Base-by-base conservation (phyloP, 345 rosid species). In the Eucalyptus albens region DNA sequence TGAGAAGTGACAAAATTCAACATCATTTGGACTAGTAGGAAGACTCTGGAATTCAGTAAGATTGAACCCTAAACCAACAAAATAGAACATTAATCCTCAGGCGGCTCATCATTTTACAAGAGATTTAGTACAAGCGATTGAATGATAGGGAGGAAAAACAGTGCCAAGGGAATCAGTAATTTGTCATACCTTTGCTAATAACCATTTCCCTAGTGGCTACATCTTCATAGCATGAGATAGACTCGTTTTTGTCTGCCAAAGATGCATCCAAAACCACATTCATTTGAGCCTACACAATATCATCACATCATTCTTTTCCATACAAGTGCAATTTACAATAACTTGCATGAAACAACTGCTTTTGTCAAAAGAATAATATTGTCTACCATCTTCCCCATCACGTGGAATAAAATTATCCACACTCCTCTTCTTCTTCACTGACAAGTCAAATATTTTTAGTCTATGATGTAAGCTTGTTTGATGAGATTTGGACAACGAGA, bases 1-100 rank as follows among this genome's bases (percentile, higher is more conserved):
- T 42, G 98, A 96, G 94, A 95, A 96, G 91, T 96, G 94, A 86
- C 97, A 96, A 88, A 94, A 93, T 89, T 95, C 96, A 89, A 94
- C 86, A 90, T 94, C 90, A 88, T 88, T 90, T 80, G 89, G 90
- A 88, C 95, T 93, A 59, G 94, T 91, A 26, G 90, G 50, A 90
- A 96, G 90, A 91, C 12, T 87, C 50, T 69, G 93, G 83, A 95
- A 86, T 90, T 94, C 97, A 86, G 93, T 88, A 88, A 95, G 90
- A 88, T 94, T 59, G 85, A 92, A 87, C 67, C 96, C 98, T 96
- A 65, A 44, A 55, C 59, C 47, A 56, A 87, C 86, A 82, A 37
- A 90, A 85, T 45, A 67, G 40, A 50, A 50, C 26, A 4, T 88
- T 59, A 65, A 47, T 37, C 77, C 83, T 50, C n/a, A 86, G 60